phyloP scores from a whole-genome alignment of 345 rosid genomes.

The Linum lewisii region DNA sequence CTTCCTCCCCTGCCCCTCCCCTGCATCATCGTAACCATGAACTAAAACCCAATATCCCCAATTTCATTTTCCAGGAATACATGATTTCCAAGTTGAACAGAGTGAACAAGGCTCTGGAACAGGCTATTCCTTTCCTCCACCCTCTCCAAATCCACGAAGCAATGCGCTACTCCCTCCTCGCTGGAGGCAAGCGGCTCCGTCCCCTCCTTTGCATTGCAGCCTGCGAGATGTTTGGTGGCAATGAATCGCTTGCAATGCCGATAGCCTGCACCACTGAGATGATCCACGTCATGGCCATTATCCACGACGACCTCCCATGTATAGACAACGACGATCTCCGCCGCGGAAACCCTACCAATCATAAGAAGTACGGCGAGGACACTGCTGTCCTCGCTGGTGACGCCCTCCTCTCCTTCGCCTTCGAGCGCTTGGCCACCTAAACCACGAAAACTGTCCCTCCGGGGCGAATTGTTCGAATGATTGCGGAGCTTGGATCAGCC shows the following conservation, averaged over 20 bases:
- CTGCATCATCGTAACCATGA: background rate
- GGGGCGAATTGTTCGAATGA: conserved; percentile 28
- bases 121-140: conserved; percentile 34
- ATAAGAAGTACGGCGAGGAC: conserved; percentile 45
- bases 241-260: conserved; percentile 36
- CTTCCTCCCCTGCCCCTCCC: background rate
- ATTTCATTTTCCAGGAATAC: conserved; percentile 27
- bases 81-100: conserved; percentile 20
- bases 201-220: conserved; percentile 57
- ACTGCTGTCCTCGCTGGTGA: conserved; percentile 51
- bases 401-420: conserved; percentile 47
- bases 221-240: conserved; percentile 54
- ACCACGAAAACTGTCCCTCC: conserved; percentile 19
- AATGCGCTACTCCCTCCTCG: conserved; percentile 58
- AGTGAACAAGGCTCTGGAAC: conserved; percentile 42
- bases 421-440: conserved; percentile 35
- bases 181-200: conserved; percentile 56
- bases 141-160: conserved; percentile 51
- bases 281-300: conserved; percentile 60
- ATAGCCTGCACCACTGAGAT: conserved; percentile 61
- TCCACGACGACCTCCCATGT: conserved; percentile 70
- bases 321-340: conserved; percentile 62
- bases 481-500: conserved; percentile 35
- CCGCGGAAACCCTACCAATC: conserved; percentile 51
- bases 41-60: background rate